A percentile compares a stretch with the other conserved stretches of the same genome.
phyloP scores from a whole-genome alignment of 345 rosid genomes.

The Eucalyptus dawsonii region DNA sequence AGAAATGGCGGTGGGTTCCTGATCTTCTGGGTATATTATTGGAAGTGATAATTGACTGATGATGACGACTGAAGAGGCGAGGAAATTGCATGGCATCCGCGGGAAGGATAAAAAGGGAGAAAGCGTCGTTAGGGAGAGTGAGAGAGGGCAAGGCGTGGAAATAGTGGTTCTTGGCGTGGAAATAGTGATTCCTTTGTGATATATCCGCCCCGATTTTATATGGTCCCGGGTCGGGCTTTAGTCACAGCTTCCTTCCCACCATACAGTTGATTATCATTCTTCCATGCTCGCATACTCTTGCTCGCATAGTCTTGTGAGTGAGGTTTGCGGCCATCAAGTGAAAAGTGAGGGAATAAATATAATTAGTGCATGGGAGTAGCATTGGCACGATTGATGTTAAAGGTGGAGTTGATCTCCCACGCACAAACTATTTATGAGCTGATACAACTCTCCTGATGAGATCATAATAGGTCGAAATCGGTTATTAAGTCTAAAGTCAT shows the following conservation, averaged over 20 bases:
- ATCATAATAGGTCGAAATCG: accelerated
- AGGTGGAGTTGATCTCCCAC: accelerated
- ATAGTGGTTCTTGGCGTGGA: background rate
- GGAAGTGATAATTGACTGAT: background rate
- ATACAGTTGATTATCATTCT: too few relatives aligned
- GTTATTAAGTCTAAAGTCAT: too few relatives aligned
- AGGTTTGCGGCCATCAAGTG: accelerated
- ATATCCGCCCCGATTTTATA: background rate
- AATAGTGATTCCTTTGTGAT: background rate
- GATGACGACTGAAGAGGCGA: background rate
- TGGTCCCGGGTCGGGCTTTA: background rate
- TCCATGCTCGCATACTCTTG: too few relatives aligned
- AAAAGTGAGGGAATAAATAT: too few relatives aligned
- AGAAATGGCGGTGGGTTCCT: background rate
- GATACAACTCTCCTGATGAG: accelerated
- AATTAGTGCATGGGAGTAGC: too few relatives aligned
- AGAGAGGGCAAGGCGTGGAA: background rate
- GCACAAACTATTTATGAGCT: accelerated
- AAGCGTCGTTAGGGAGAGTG: background rate
- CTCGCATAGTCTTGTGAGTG: too few relatives aligned
- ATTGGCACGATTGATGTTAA: too few relatives aligned
- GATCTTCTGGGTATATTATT: background rate
- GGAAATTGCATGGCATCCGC: background rate
- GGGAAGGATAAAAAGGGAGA: background rate
- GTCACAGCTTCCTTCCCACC: background rate